phyloP scores from a whole-genome alignment of 768 basidiomycete species.

The Vararia minispora region DNA sequence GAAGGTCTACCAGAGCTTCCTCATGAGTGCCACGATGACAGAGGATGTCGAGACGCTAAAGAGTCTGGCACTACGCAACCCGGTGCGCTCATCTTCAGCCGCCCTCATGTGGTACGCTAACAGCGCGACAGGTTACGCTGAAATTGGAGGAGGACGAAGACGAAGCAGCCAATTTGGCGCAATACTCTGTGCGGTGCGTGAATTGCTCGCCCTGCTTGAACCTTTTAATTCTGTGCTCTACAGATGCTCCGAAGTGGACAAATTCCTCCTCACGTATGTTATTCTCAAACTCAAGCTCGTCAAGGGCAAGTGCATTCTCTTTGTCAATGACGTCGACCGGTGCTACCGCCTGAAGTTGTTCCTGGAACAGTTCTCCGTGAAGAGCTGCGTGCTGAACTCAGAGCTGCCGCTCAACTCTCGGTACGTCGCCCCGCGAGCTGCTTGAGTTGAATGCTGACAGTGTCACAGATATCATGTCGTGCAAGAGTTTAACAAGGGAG shows the following conservation, averaged over 20 bases:
- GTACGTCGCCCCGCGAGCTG: conserved; percentile 21
- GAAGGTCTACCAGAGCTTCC: conserved; percentile 79
- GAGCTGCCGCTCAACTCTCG: conserved; percentile 93
- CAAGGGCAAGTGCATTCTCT: conserved; percentile 91
- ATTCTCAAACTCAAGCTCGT: conserved; percentile 94
- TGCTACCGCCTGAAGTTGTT: conserved; percentile 96
- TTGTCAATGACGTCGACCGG: conserved; percentile 93
- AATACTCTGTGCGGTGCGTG: conserved; percentile 70
- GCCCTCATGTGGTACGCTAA: neutral
- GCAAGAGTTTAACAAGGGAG: conserved; percentile 97
- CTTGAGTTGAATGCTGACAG: conserved; percentile 2
- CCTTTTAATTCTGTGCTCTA: neutral
- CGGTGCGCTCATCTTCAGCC: conserved; percentile 40
- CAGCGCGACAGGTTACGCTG: conserved; percentile 54
- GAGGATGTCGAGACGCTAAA: conserved; percentile 91
- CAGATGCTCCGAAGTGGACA: conserved; percentile 67
- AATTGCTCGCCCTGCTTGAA: no score
- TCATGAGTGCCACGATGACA: conserved; percentile 98
- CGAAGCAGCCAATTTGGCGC: conserved; percentile 67
- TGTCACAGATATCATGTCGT: conserved; percentile 78
- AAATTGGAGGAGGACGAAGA: conserved; percentile 84
- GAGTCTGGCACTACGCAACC: conserved; percentile 76
- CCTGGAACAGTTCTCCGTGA: conserved; percentile 94
- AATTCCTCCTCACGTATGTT: conserved; percentile 92
- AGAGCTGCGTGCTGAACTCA: conserved; percentile 91